A percentile compares a stretch with the other conserved stretches of the same genome.
These are phyloP conservation scores for Pleurotus tuoliensis DNA, from an alignment of 768 basidiomycete species.

Conservation along the genomic window DNA sequence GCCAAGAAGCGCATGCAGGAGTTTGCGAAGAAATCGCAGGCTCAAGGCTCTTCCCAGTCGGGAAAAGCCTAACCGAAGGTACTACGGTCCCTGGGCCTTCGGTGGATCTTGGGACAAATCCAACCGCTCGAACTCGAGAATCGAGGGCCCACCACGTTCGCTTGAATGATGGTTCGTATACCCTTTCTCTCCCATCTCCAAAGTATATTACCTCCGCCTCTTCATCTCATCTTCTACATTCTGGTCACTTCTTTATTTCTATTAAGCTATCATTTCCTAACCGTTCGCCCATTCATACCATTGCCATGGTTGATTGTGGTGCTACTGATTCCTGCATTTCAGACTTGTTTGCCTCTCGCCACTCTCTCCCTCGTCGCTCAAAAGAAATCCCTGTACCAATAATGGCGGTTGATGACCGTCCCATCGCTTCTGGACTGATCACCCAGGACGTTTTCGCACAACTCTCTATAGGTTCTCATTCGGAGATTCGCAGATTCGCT, in stretches of 20 bases:
- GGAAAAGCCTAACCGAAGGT: conserved; percentile 26
- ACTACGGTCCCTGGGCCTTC: conserved; percentile 24
- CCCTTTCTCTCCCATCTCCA: conserved; percentile 14
- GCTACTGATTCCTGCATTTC: conserved; percentile 33
- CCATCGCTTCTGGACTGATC: conserved; percentile 34
- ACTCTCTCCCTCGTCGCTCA: conserved; percentile 26
- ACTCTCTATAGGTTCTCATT: conserved; percentile 23
- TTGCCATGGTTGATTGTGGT: conserved; percentile 33
- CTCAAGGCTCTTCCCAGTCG: conserved; percentile 16
- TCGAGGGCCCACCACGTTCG: conserved; percentile 9
- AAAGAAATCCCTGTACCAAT: conserved; percentile 31
- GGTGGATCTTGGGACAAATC: conserved; percentile 23
- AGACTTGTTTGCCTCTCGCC: conserved; percentile 24
- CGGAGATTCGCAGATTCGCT: conserved; percentile 23
- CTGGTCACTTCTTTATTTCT: conserved; percentile 25
- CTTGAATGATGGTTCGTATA: neutral
- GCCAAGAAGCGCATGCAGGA: conserved; percentile 11
- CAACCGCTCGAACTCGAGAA: conserved; percentile 1
- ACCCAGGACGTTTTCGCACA: conserved; percentile 31
- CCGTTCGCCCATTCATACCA: conserved; percentile 25
- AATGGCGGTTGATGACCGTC: conserved; percentile 31
- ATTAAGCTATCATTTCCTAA: conserved; percentile 27
- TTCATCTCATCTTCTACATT: conserved; percentile 9
- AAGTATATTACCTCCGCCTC: conserved; percentile 14
- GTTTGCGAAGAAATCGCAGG: conserved; percentile 3